Evolutionary conservation across 352 stramenopile genomes (phyloP).

Genomic region (Peronospora destructor): DNA sequence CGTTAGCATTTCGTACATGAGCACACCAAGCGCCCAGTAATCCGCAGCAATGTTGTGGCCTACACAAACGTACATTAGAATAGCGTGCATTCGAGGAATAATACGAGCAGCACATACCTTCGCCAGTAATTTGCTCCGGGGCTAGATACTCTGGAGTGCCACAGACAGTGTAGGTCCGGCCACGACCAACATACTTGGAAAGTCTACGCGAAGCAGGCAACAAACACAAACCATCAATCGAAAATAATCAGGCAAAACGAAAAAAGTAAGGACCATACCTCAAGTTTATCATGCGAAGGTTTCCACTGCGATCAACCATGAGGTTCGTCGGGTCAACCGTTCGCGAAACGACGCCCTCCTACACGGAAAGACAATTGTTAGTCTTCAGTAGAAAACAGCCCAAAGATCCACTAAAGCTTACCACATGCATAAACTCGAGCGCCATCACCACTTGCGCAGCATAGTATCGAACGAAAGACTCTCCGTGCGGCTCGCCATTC

Average conservation of each 20-base stretch:
- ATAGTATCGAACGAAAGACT: conserved; percentile 82
- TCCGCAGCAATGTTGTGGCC: conserved; percentile 83
- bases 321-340: conserved; percentile 77
- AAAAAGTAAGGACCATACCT: conserved; percentile 27
- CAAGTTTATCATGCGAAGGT: conserved; percentile 81
- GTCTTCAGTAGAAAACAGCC: not conserved
- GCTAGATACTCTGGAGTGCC: conserved; percentile 81
- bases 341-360: conserved; percentile 75
- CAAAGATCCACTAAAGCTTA: conserved; percentile 15
- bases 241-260: not conserved
- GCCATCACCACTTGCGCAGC: conserved; percentile 76
- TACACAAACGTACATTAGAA: conserved; percentile 9
- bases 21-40: conserved; percentile 90
- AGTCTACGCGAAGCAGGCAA: conserved; percentile 31
- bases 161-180: conserved; percentile 82
- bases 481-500: conserved; percentile 52
- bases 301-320: conserved; percentile 72
- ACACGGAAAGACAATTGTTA: conserved; percentile 7
- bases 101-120: conserved; percentile 35
- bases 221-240: not conserved
- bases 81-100: not conserved
- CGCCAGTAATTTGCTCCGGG: conserved; percentile 81
- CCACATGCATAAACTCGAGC: conserved; percentile 76
- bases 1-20: conserved; percentile 91
- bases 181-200: conserved; percentile 80